These are phyloP conservation scores for Ceraceosorus guamensis DNA, from an alignment of 1,284 basidiomycete genomes.

Conservation along the genomic window DNA sequence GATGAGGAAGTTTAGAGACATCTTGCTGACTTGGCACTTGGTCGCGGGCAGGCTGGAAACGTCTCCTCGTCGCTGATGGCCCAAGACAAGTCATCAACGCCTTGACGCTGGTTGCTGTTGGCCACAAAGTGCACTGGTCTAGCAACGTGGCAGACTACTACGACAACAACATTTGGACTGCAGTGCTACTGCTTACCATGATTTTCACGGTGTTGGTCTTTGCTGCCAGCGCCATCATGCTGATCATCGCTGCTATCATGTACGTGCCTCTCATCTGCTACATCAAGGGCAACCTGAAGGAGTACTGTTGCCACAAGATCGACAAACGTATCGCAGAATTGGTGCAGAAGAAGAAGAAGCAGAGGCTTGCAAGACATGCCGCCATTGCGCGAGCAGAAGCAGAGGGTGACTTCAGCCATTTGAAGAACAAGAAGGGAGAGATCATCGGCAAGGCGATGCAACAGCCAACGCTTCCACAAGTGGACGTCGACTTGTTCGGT, in stretches of 20 bases:
- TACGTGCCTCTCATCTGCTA: constrained; percentile 89
- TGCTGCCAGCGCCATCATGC: constrained; percentile 68
- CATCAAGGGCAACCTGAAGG: constrained; percentile 89
- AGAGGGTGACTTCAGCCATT: constrained; percentile 75
- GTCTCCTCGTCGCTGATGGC: constrained; percentile 84
- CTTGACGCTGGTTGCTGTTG: constrained; percentile 84
- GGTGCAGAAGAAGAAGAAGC: constrained; percentile 82
- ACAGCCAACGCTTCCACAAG: constrained; percentile 90
- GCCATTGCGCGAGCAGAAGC: constrained; percentile 84
- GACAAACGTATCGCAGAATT: constrained; percentile 91
- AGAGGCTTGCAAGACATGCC: constrained; percentile 72
- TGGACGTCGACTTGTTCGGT: constrained; percentile 73
- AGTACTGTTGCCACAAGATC: constrained; percentile 97
- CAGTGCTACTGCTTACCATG: constrained; percentile 75
- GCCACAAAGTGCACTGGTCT: constrained; percentile 64
- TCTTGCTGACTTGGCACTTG: background rate
- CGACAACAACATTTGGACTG: constrained; percentile 61
- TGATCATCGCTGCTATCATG: constrained; percentile 74
- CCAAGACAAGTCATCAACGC: constrained; percentile 96
- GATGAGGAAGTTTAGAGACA: too few relatives aligned
- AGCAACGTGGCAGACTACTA: constrained; percentile 61
- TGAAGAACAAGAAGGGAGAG: constrained; percentile 88
- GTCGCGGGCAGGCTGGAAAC: constrained; percentile 66
- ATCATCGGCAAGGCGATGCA: constrained; percentile 71
- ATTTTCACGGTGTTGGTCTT: constrained; percentile 86